Percentiles rank a stretch among this genome's conserved stretches.
These are phyloP conservation scores for Diaporthe ampelina DNA, from an alignment of 2,329 filamentous ascomycete genomes.

Conservation along the genomic window DNA sequence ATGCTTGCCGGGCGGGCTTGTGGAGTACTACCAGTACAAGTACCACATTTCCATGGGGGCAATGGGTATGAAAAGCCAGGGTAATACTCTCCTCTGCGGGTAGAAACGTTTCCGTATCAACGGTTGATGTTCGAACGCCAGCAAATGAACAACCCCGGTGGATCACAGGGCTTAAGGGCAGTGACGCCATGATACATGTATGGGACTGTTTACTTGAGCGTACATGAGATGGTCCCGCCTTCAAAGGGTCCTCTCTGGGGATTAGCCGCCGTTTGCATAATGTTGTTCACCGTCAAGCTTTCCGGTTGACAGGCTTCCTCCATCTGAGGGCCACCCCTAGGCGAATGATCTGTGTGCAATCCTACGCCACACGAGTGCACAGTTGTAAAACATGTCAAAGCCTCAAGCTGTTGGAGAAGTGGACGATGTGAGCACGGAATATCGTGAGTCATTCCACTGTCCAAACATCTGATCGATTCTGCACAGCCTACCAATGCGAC, in stretches of 20 bases:
- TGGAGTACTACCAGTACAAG: not conserved
- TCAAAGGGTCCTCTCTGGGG: not conserved
- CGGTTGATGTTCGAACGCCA: too few relatives aligned
- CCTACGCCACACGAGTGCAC: not conserved
- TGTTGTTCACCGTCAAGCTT: not conserved
- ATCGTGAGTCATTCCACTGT: not conserved
- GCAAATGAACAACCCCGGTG: too few relatives aligned
- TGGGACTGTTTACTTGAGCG: not conserved
- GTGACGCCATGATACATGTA: too few relatives aligned
- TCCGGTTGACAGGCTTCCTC: not conserved
- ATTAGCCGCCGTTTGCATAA: not conserved
- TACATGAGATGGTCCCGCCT: not conserved
- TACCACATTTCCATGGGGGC: not conserved
- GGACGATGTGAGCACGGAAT: not conserved
- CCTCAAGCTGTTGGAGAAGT: not conserved
- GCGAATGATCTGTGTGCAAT: not conserved
- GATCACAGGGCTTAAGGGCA: not conserved
- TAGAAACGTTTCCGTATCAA: not conserved
- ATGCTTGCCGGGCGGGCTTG: too few relatives aligned
- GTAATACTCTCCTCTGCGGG: accelerated
- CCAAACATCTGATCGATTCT: not conserved
- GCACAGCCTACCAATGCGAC: not conserved
- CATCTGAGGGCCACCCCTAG: too few relatives aligned
- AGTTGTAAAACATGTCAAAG: not conserved
- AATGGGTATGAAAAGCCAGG: not conserved